Percentiles rank a stretch among this genome's conserved stretches.
phyloP scores from a whole-genome alignment of 1,284 basidiomycete genomes.

The Fistulina hepatica region DNA sequence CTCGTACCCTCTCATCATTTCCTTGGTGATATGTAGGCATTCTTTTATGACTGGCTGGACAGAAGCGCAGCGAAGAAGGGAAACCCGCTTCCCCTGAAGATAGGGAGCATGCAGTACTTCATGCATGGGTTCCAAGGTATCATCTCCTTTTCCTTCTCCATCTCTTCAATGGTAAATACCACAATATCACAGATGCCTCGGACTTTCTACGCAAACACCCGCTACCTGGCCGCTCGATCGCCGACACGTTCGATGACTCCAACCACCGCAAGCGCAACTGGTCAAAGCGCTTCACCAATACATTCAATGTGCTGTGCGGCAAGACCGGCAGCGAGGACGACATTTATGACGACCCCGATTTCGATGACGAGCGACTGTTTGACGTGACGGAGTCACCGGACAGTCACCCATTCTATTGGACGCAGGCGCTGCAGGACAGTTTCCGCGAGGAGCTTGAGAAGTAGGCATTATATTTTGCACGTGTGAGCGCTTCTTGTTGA shows the following conservation, averaged over 20 bases:
- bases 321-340: conserved; percentile 66
- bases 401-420: conserved; percentile 71
- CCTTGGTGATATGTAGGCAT: conserved; percentile 39
- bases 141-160: conserved; percentile 4
- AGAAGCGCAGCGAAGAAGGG: conserved; percentile 68
- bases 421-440: conserved; percentile 58
- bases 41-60: conserved; percentile 87
- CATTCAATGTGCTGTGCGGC: conserved; percentile 68
- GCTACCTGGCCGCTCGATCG: conserved; percentile 76
- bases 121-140: conserved; percentile 72
- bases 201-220: conserved; percentile 80
- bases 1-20: background rate
- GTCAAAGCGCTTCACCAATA: conserved; percentile 52
- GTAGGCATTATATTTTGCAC: conserved; percentile 28
- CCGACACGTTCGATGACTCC: conserved; percentile 77
- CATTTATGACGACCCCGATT: conserved; percentile 55
- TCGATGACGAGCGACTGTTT: conserved; percentile 58
- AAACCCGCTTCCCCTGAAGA: conserved; percentile 72
- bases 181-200: conserved; percentile 58
- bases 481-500: too few species aligned
- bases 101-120: conserved; percentile 86
- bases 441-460: conserved; percentile 86
- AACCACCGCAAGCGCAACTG: conserved; percentile 55
- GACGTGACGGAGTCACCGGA: conserved; percentile 49
- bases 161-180: background rate